Evolutionary conservation across 495 filamentous ascomycete genomes (phyloP).

Genomic region (Aspergillus leporis): DNA sequence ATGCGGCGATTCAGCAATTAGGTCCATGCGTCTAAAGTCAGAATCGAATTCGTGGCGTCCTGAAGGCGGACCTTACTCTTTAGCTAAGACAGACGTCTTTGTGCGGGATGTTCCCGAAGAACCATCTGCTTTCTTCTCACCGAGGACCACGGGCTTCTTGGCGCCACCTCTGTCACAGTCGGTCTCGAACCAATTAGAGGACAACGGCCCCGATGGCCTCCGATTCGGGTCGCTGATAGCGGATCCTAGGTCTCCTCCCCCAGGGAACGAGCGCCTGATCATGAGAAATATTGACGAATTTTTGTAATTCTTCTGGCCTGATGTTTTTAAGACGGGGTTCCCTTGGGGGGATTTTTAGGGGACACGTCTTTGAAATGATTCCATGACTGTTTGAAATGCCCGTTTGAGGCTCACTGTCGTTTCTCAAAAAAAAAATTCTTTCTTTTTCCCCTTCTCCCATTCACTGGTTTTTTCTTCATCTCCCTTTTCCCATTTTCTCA

Average conservation of each 20-base stretch:
- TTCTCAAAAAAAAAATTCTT: no score
- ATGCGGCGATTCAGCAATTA: constrained; percentile 23
- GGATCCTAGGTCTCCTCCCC: constrained; percentile 52
- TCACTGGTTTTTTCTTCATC: constrained; percentile 17
- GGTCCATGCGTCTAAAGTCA: constrained; percentile 18
- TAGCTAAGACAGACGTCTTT: constrained; percentile 38
- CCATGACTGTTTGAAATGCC: constrained; percentile 33
- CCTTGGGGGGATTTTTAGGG: neutral
- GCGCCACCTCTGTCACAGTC: constrained; percentile 37
- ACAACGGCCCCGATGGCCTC: constrained; percentile 26
- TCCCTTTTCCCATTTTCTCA: constrained; percentile 1
- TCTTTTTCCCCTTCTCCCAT: constrained; percentile 13
- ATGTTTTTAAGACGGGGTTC: constrained; percentile 11
- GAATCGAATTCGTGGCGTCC: constrained; percentile 3
- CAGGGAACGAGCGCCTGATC: constrained; percentile 47
- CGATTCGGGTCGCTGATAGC: constrained; percentile 33
- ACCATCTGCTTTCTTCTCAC: constrained; percentile 46
- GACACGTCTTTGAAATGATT: constrained; percentile 30
- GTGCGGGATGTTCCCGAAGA: constrained; percentile 38
- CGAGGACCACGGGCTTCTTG: constrained; percentile 49
- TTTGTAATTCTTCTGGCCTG: constrained; percentile 35
- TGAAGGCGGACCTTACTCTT: constrained; percentile 21
- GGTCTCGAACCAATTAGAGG: constrained; percentile 35
- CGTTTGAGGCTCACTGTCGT: constrained; percentile 17
- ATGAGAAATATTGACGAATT: constrained; percentile 58